A percentile compares a stretch with the other conserved stretches of the same genome.
Evolutionary conservation across 2,329 filamentous ascomycete species (phyloP).

Genomic region (Piedraia hortae): DNA sequence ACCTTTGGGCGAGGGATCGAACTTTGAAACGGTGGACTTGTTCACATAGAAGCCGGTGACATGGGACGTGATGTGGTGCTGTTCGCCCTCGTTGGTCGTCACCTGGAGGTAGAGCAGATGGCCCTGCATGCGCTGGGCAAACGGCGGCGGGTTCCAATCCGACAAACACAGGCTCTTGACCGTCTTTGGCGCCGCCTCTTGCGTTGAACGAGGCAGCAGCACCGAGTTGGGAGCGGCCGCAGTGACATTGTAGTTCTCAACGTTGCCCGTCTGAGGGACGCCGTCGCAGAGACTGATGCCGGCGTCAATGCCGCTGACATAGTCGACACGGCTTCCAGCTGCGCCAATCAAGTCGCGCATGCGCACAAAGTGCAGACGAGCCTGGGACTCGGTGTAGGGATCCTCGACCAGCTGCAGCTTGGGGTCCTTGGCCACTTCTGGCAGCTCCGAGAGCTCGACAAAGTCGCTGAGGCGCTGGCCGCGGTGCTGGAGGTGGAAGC

Average conservation of each 20-base stretch:
- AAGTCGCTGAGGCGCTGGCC: slow-evolving; percentile 86
- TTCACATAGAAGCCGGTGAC: slow-evolving; percentile 93
- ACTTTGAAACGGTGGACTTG: slow-evolving; percentile 83
- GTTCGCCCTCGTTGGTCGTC: slow-evolving; percentile 81
- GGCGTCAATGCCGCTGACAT: slow-evolving; percentile 58
- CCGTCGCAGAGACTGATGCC: slow-evolving; percentile 71
- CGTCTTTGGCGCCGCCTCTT: slow-evolving; percentile 54
- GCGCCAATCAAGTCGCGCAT: slow-evolving; percentile 83
- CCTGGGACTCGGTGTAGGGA: slow-evolving; percentile 95
- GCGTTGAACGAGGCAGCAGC: slow-evolving; percentile 31
- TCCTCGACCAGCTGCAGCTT: slow-evolving; percentile 69
- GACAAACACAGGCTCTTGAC: slow-evolving; percentile 73
- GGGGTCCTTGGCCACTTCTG: slow-evolving; percentile 47
- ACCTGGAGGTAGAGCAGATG: slow-evolving; percentile 76
- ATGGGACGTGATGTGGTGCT: slow-evolving; percentile 76
- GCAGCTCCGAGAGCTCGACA: slow-evolving; percentile 68
- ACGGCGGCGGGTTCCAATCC: slow-evolving; percentile 87
- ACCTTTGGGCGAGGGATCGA: slow-evolving; percentile 61
- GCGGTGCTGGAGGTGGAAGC: slow-evolving; percentile 87
- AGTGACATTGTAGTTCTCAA: slow-evolving; percentile 53
- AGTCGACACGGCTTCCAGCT: slow-evolving; percentile 65
- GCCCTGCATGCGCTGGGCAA: slow-evolving; percentile 68
- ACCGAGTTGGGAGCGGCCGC: slow-evolving; percentile 37
- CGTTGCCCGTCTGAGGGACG: slow-evolving; percentile 22
- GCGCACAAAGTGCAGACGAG: slow-evolving; percentile 74